A percentile compares a stretch with the other conserved stretches of the same genome.
Conservation (phyloP, 1,284 basidiomycete species). For the Veloboletus limbatus region DNA sequence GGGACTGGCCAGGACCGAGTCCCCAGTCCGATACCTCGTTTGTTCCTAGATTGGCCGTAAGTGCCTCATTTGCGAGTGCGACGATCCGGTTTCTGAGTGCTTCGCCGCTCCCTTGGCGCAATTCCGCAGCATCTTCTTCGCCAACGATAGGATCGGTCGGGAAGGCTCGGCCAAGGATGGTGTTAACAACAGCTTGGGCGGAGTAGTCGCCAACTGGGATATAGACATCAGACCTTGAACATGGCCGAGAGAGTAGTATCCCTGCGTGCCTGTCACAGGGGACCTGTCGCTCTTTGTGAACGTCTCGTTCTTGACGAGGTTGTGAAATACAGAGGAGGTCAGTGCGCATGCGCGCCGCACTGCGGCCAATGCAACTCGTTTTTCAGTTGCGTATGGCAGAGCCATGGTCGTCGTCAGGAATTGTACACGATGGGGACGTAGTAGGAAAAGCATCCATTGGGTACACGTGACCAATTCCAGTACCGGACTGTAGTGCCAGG, state of each 20-base stretch:
- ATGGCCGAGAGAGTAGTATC: no score
- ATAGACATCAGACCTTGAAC: not conserved
- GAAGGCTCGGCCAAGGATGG: conserved; percentile 74
- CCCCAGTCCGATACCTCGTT: conserved; percentile 62
- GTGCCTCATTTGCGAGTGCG: conserved; percentile 80
- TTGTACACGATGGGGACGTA: not conserved
- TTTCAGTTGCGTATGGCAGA: conserved; percentile 46
- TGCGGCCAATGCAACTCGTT: conserved; percentile 81
- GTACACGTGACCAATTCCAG: no score
- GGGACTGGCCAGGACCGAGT: conserved; percentile 53
- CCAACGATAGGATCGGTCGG: conserved; percentile 89
- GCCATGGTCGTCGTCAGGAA: conserved; percentile 16
- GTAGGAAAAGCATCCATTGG: conserved; percentile 3
- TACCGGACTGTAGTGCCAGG: no score
- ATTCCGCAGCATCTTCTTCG: conserved; percentile 89
- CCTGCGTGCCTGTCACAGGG: conserved; percentile 81
- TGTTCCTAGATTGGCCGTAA: conserved; percentile 52
- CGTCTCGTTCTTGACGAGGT: conserved; percentile 84
- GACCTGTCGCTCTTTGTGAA: conserved; percentile 93
- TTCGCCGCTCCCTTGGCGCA: conserved; percentile 54
- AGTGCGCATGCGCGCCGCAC: conserved; percentile 85
- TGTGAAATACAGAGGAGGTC: conserved; percentile 86
- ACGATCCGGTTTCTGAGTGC: conserved; percentile 71
- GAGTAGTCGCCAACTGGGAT: conserved; percentile 82
- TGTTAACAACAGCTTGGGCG: conserved; percentile 86